Conservation (phyloP, 176 grass and related monocot genomes). For the Aegilops tauschii region DNA sequence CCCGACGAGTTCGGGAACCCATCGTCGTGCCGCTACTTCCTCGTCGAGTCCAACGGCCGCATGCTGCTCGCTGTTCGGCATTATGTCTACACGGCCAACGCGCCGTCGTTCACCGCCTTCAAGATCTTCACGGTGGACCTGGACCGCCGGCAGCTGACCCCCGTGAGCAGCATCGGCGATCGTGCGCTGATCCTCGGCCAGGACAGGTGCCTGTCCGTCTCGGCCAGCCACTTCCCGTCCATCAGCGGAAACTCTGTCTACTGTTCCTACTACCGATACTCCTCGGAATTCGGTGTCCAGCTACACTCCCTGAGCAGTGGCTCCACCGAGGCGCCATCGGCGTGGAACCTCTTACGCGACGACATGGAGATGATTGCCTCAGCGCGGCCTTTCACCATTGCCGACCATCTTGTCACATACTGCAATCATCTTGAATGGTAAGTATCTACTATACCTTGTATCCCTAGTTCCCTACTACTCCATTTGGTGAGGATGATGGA, state of each 20-base stretch:
- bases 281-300: not conserved
- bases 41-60: conserved; percentile 1
- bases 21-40: not conserved
- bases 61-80: not conserved
- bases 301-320: conserved; percentile 4
- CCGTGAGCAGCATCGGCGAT: conserved; percentile 20
- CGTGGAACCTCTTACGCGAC: not conserved
- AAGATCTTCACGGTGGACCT: conserved; percentile 6
- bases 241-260: conserved; percentile 12
- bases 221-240: not conserved
- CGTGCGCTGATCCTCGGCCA: not conserved
- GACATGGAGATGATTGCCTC: not conserved
- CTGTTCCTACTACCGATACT: not conserved
- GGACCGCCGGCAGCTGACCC: not conserved
- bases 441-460: not conserved
- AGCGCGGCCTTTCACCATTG: conserved; percentile 9
- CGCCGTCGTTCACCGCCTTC: not conserved
- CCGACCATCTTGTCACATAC: conserved; percentile 27
- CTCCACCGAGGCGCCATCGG: not conserved
- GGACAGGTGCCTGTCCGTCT: conserved; percentile 27
- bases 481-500: not conserved
- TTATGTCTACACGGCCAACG: not conserved
- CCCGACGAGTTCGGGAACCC: not conserved
- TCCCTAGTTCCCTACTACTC: not conserved
- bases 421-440: conserved; percentile 19